Evolutionary conservation across 257 asterid species (phyloP).

Genomic region (Nicotiana benthamiana): DNA sequence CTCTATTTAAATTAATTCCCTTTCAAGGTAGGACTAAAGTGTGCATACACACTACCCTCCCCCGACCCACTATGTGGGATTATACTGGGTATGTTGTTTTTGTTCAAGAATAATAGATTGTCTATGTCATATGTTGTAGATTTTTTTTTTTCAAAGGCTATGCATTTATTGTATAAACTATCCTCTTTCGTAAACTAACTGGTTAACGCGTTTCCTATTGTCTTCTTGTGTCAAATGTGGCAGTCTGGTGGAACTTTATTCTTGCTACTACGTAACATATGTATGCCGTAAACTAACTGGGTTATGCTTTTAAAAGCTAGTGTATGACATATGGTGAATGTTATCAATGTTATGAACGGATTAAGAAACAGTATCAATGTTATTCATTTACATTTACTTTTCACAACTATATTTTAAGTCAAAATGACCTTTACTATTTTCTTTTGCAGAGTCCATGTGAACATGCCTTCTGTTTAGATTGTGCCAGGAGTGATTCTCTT

Average conservation of each 20-base stretch:
- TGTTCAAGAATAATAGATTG: not conserved
- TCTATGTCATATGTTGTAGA: not conserved
- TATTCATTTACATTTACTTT: not conserved
- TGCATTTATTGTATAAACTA: not conserved
- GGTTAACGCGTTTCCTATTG: not conserved
- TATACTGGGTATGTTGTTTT: too few species aligned
- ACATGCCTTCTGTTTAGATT: conserved; percentile 93
- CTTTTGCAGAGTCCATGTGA: conserved; percentile 93
- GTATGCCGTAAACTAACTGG: not conserved
- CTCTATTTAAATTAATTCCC: not conserved
- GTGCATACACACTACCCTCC: too few species aligned
- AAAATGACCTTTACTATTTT: conserved; percentile 9
- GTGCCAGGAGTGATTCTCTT: conserved; percentile 85
- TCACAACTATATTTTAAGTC: not conserved
- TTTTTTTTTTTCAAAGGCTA: not conserved
- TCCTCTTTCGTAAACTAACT: not conserved
- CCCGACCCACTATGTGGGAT: too few species aligned
- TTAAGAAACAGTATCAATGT: not conserved
- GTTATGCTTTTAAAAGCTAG: conserved; percentile 2
- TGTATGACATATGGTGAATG: not conserved
- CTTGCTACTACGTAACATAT: not conserved
- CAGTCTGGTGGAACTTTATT: not conserved
- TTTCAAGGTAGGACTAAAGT: not conserved
- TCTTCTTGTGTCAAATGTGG: not conserved
- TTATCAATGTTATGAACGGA: not conserved